phyloP scores from a whole-genome alignment of 306 rosid species.

The Hippophae tibetana region DNA sequence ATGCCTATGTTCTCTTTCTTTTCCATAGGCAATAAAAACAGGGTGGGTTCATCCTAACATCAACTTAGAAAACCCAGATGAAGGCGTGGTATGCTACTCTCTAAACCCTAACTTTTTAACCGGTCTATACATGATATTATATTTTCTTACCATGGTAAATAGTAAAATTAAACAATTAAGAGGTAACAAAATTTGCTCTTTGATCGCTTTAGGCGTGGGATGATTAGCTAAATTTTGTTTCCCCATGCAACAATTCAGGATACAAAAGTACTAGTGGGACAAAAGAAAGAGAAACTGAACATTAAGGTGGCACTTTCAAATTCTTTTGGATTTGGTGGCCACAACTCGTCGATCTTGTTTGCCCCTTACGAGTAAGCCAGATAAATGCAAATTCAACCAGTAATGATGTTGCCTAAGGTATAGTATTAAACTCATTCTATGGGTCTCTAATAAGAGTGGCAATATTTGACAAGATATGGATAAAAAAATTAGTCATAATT shows the following conservation, averaged over 20 bases:
- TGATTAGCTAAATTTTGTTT: constrained; percentile 22
- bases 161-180: too few relatives aligned
- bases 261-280: constrained; percentile 63
- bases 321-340: constrained; percentile 78
- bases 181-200: too few relatives aligned
- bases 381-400: too few relatives aligned
- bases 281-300: constrained; percentile 74
- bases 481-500: too few relatives aligned
- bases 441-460: too few relatives aligned
- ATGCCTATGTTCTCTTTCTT: constrained; percentile 9
- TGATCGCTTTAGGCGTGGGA: background rate
- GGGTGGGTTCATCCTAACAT: constrained; percentile 76
- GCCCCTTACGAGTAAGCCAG: constrained; percentile 26
- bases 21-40: constrained; percentile 46
- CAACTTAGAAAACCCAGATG: constrained; percentile 73
- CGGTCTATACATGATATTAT: background rate
- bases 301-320: constrained; percentile 74
- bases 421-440: too few relatives aligned
- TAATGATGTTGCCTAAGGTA: too few relatives aligned
- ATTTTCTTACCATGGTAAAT: background rate
- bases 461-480: too few relatives aligned
- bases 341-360: constrained; percentile 60
- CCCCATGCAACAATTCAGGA: constrained; percentile 36
- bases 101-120: constrained; percentile 5
- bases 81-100: constrained; percentile 60